Conservation (phyloP, 352 stramenopile genomes). For the Phytophthora nicotianae region DNA sequence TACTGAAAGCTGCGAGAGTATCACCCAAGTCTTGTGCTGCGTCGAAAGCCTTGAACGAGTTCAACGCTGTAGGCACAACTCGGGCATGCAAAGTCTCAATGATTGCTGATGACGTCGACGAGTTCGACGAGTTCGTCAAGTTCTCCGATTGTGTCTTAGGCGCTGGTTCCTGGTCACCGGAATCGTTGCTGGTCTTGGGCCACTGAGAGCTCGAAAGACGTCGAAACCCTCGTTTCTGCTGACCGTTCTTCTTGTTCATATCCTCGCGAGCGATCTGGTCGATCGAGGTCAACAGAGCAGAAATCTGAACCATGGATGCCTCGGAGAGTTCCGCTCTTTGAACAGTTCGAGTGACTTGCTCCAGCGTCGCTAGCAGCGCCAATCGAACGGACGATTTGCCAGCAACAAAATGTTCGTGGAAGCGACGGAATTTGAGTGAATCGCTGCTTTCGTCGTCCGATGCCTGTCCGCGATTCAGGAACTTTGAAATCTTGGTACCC, state of each 20-base stretch:
- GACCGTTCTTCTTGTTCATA: constrained; percentile 43
- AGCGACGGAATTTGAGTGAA: background rate
- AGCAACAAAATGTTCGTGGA: constrained; percentile 21
- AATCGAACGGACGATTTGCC: constrained; percentile 40
- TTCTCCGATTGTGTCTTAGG: constrained; percentile 11
- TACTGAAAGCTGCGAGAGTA: constrained; percentile 44
- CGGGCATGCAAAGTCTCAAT: constrained; percentile 10
- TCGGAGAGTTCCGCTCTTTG: constrained; percentile 61
- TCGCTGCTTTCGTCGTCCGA: constrained; percentile 17
- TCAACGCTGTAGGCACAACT: constrained; percentile 29
- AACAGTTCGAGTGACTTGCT: constrained; percentile 52
- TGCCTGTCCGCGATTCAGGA: constrained; percentile 15
- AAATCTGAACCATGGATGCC: constrained; percentile 59
- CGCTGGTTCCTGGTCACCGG: constrained; percentile 12
- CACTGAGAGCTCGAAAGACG: constrained; percentile 38
- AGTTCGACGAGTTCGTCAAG: constrained; percentile 7
- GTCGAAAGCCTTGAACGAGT: constrained; percentile 65
- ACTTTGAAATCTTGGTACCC: constrained; percentile 26
- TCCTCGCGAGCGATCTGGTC: constrained; percentile 70
- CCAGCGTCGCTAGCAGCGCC: constrained; percentile 44
- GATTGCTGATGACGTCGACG: constrained; percentile 3
- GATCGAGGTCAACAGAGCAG: constrained; percentile 59
- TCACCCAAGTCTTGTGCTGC: constrained; percentile 57
- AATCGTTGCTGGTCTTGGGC: constrained; percentile 15
- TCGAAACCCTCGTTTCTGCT: constrained; percentile 36